Evolutionary conservation across 495 filamentous ascomycete species (phyloP).

Genomic region (Evernia prunastri): DNA sequence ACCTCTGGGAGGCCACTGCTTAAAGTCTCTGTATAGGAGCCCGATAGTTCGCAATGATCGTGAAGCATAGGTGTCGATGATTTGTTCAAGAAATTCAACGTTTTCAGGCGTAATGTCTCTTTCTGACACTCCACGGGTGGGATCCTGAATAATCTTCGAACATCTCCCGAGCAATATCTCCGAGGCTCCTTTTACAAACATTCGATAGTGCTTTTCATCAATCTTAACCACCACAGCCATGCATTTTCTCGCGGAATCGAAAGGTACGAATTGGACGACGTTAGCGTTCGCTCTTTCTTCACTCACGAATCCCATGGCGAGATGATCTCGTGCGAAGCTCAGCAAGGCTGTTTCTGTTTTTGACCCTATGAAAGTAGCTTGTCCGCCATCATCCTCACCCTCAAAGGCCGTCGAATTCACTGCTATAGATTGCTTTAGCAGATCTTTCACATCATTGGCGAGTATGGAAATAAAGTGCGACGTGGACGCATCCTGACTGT

Average conservation of each 20-base stretch:
- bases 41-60: constrained; percentile 84
- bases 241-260: constrained; percentile 81
- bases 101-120: constrained; percentile 52
- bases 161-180: constrained; percentile 75
- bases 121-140: constrained; percentile 52
- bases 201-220: constrained; percentile 57
- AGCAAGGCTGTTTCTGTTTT: constrained; percentile 87
- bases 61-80: constrained; percentile 72
- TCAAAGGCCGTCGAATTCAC: constrained; percentile 89
- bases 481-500: constrained; percentile 40
- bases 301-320: constrained; percentile 66
- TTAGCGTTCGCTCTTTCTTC: constrained; percentile 65
- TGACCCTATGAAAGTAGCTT: constrained; percentile 69
- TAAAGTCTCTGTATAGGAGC: constrained; percentile 80
- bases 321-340: constrained; percentile 62
- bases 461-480: constrained; percentile 57
- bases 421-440: constrained; percentile 68
- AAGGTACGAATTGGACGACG: constrained; percentile 69
- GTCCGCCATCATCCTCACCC: constrained; percentile 57
- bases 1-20: constrained; percentile 75
- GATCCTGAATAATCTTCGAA: constrained; percentile 63
- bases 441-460: constrained; percentile 49
- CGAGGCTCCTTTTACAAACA: constrained; percentile 84
- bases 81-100: constrained; percentile 50
- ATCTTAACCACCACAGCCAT: constrained; percentile 76